Conservation (phyloP, 2,329 filamentous ascomycete genomes). For the Neobulgaria alba region DNA sequence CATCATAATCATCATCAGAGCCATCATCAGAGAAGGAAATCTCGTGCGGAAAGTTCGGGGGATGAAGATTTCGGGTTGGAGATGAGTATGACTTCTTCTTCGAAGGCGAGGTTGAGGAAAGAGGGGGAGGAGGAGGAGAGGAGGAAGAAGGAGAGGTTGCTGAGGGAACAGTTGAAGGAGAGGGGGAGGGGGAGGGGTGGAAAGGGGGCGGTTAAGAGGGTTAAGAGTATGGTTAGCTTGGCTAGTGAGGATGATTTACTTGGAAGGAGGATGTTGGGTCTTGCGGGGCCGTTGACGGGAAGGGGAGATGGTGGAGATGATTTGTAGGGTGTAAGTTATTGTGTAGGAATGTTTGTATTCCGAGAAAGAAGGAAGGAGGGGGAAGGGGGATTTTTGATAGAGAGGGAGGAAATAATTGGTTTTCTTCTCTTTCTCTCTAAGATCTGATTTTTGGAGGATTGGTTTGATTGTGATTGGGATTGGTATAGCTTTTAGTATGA, state of each 20-base stretch:
- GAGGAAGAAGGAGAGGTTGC: conserved; percentile 30
- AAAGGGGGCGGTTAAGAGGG: conserved; percentile 20
- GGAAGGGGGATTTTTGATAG: too few species aligned
- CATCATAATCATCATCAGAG: conserved; percentile 10
- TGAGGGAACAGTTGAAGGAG: conserved; percentile 28
- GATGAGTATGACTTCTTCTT: conserved; percentile 46
- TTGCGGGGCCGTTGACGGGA: conserved; percentile 44
- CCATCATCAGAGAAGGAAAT: not conserved
- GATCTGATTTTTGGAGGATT: too few species aligned
- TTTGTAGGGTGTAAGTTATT: conserved; percentile 10
- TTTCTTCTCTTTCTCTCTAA: too few species aligned
- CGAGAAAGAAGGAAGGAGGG: too few species aligned
- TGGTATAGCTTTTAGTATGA: too few species aligned
- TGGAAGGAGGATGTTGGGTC: conserved; percentile 44
- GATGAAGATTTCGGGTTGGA: conserved; percentile 78
- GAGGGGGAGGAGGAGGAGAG: conserved; percentile 39
- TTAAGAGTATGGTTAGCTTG: conserved; percentile 42
- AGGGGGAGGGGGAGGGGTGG: conserved; percentile 5
- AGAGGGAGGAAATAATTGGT: too few species aligned
- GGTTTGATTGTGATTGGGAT: too few species aligned
- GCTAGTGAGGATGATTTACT: conserved; percentile 49
- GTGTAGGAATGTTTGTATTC: too few species aligned
- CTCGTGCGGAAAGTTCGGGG: conserved; percentile 33
- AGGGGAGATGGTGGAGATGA: conserved; percentile 19
- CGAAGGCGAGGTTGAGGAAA: conserved; percentile 13